Percentiles rank a stretch among this genome's conserved stretches.
Evolutionary conservation across 192 early-diverging fungal genomes (phyloP).

Genomic region (Coemansia javaensis): DNA sequence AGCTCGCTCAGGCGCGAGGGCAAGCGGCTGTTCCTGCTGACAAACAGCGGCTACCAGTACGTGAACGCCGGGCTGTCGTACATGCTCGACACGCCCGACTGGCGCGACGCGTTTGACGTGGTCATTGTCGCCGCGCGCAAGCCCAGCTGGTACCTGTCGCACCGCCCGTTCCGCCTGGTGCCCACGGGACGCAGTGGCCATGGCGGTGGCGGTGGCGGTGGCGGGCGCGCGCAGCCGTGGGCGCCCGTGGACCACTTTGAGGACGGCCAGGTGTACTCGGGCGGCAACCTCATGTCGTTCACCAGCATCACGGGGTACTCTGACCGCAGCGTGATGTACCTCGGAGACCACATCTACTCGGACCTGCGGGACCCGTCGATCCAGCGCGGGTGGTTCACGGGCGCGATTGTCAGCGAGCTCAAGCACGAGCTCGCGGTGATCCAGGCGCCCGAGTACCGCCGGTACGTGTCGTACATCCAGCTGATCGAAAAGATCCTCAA

Average conservation of each 20-base stretch:
- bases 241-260: constrained; percentile 51
- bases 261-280: constrained; percentile 57
- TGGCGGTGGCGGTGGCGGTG: no score
- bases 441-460: constrained; percentile 50
- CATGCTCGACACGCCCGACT: constrained; percentile 46
- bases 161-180: constrained; percentile 57
- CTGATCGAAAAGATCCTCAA: constrained; percentile 55
- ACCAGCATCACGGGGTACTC: constrained; percentile 55
- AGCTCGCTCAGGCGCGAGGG: constrained; percentile 43
- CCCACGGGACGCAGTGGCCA: constrained; percentile 8
- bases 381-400: constrained; percentile 60
- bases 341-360: constrained; percentile 63
- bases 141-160: constrained; percentile 56
- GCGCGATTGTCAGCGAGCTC: constrained; percentile 59
- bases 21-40: constrained; percentile 56
- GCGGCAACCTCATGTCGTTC: constrained; percentile 57
- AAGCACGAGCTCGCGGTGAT: constrained; percentile 53
- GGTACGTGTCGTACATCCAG: constrained; percentile 51
- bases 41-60: constrained; percentile 58
- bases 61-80: constrained; percentile 49
- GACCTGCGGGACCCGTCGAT: constrained; percentile 58
- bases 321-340: constrained; percentile 56
- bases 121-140: constrained; percentile 57
- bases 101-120: constrained; percentile 61
- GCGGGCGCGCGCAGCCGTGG: constrained; percentile 56